Conservation (phyloP, 2,329 filamentous ascomycete genomes). For the Purpureocillium takamizusanense region DNA sequence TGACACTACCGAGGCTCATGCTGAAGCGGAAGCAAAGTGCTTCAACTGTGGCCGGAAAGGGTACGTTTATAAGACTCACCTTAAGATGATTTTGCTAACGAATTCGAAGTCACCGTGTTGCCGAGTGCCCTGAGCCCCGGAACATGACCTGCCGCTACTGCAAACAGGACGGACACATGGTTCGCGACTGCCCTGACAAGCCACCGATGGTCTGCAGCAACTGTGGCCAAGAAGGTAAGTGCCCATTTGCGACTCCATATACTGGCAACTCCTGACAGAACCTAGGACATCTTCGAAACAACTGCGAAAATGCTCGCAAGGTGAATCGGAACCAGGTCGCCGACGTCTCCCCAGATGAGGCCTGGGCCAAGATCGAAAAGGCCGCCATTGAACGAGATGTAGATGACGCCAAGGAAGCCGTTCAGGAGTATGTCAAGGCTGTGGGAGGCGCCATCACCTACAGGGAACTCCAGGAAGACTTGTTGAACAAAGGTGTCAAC, state of each 20-base stretch:
- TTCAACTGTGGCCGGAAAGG: slow-evolving; percentile 27
- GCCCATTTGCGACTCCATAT: too few relatives aligned
- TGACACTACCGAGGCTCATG: background rate
- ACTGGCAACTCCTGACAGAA: slow-evolving; percentile 6
- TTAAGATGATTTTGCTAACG: slow-evolving; percentile 3
- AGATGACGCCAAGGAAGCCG: slow-evolving; percentile 52
- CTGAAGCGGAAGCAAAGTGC: slow-evolving; percentile 15
- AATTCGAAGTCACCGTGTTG: slow-evolving; percentile 17
- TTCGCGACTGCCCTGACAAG: slow-evolving; percentile 54
- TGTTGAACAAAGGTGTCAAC: slow-evolving; percentile 44
- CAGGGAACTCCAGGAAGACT: slow-evolving; percentile 47
- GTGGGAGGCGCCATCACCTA: slow-evolving; percentile 46
- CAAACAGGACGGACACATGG: slow-evolving; percentile 41
- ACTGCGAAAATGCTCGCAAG: slow-evolving; percentile 52
- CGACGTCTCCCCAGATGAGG: slow-evolving; percentile 40
- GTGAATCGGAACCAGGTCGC: slow-evolving; percentile 44
- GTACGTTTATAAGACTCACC: slow-evolving; percentile 11
- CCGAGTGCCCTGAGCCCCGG: slow-evolving; percentile 24
- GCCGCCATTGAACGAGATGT: slow-evolving; percentile 47
- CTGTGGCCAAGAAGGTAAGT: slow-evolving; percentile 50
- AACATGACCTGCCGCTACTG: slow-evolving; percentile 33
- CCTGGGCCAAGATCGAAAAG: slow-evolving; percentile 46
- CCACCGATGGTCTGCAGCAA: slow-evolving; percentile 49
- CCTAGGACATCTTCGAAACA: slow-evolving; percentile 43
- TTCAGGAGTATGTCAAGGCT: slow-evolving; percentile 54